These are phyloP conservation scores for Paramicrosporidium saccamoebae DNA, from an alignment of 371 early-diverging fungal species.

Conservation along the genomic window DNA sequence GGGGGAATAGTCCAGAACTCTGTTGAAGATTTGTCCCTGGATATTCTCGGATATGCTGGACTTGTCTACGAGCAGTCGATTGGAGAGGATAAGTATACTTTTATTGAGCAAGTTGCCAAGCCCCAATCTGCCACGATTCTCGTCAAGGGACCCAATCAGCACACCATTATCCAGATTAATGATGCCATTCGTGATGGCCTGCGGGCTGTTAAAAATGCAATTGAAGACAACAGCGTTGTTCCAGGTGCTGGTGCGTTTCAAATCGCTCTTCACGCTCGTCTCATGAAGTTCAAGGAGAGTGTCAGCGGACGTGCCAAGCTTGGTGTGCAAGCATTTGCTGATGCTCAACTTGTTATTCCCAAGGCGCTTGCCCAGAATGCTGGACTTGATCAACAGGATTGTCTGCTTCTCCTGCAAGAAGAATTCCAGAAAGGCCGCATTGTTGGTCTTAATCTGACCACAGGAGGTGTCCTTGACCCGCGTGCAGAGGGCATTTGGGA, in stretches of 20 bases:
- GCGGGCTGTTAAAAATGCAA: conserved; percentile 82
- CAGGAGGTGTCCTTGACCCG: conserved; percentile 82
- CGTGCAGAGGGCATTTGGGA: conserved; percentile 80
- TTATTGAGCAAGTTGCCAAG: conserved; percentile 84
- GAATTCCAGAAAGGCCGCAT: conserved; percentile 56
- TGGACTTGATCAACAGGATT: conserved; percentile 87
- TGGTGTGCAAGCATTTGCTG: conserved; percentile 87
- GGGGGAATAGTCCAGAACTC: conserved; percentile 93
- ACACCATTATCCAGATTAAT: conserved; percentile 79
- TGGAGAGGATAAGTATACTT: conserved; percentile 98
- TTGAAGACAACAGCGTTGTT: conserved; percentile 69
- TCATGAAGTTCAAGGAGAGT: conserved; percentile 44
- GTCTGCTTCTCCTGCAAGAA: conserved; percentile 70
- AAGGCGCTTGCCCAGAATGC: conserved; percentile 82
- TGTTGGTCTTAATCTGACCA: conserved; percentile 73
- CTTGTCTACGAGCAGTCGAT: conserved; percentile 80
- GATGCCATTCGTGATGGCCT: conserved; percentile 94
- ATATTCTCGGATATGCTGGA: conserved; percentile 75
- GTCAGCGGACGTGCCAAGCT: conserved; percentile 80
- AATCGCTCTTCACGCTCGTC: conserved; percentile 40
- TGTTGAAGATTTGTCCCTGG: conserved; percentile 65
- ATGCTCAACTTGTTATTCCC: conserved; percentile 78
- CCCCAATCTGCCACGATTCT: conserved; percentile 83
- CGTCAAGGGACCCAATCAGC: conserved; percentile 82
- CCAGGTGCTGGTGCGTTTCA: conserved; percentile 94